Conservation (phyloP, 352 stramenopile species). For the Globisporangium takayamanum region DNA sequence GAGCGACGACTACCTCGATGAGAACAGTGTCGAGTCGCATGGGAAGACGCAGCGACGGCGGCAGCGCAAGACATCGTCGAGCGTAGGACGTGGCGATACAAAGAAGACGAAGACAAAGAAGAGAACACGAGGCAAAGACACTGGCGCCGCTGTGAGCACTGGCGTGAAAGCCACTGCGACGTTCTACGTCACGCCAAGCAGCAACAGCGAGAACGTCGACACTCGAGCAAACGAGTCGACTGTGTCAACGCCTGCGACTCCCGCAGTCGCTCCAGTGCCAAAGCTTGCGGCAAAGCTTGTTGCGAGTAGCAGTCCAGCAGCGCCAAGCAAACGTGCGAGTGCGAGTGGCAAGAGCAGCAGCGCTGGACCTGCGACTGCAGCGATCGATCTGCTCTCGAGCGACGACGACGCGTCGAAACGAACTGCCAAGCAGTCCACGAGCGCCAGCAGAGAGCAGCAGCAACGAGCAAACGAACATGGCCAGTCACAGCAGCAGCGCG, state of each 20-base stretch:
- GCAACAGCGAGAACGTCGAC: neutral
- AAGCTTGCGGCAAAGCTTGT: too few relatives aligned
- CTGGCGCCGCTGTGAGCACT: neutral
- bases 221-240: neutral
- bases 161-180: neutral
- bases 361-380: slow-evolving; percentile 4
- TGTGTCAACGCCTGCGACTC: too few relatives aligned
- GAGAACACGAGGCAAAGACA: neutral
- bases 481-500: neutral
- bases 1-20: slow-evolving; percentile 44
- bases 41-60: slow-evolving; percentile 17
- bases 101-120: slow-evolving; percentile 23
- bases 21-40: slow-evolving; percentile 14
- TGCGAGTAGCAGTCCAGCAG: too few relatives aligned
- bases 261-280: too few relatives aligned
- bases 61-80: slow-evolving; percentile 13
- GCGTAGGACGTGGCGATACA: slow-evolving; percentile 7
- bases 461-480: neutral
- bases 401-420: slow-evolving; percentile 12
- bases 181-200: neutral
- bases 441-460: neutral
- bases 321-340: neutral
- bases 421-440: neutral
- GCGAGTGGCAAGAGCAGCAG: neutral
- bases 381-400: slow-evolving; percentile 27